These are phyloP conservation scores for Camelina sativa DNA, from an alignment of 345 rosid genomes.

Conservation along the genomic window DNA sequence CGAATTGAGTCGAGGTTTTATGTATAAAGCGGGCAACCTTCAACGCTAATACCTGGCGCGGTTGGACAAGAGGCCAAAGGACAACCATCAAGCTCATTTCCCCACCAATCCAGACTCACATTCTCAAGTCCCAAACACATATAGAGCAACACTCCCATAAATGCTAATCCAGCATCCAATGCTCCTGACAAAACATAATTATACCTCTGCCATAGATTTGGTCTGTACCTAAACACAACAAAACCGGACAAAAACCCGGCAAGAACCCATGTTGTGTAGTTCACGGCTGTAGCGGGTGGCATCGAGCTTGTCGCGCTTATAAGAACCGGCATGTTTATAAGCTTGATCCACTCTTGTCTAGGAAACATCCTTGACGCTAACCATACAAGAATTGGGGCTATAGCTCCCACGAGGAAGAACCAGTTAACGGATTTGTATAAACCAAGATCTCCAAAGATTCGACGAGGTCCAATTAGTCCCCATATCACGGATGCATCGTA, in stretches of 20 bases:
- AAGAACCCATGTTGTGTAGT: constrained; percentile 88
- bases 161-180: constrained; percentile 92
- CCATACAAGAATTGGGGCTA: constrained; percentile 84
- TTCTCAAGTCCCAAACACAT: constrained; percentile 81
- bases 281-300: constrained; percentile 99
- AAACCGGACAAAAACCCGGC: constrained; percentile 86
- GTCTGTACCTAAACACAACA: constrained; percentile 74
- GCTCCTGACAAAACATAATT: constrained; percentile 94
- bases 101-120: constrained; percentile 86
- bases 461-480: constrained; percentile 90
- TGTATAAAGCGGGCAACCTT: constrained; percentile 81
- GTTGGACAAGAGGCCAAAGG: constrained; percentile 90
- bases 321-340: constrained; percentile 90
- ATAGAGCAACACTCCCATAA: constrained; percentile 90
- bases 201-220: constrained; percentile 81
- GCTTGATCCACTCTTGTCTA: constrained; percentile 77
- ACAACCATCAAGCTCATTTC: constrained; percentile 97
- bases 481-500: constrained; percentile 96
- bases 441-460: constrained; percentile 91
- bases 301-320: constrained; percentile 80
- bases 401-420: constrained; percentile 87
- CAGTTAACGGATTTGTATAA: constrained; percentile 76
- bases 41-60: constrained; percentile 59
- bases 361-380: constrained; percentile 79
- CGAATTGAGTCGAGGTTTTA: constrained; percentile 20